Percentiles rank a stretch among this genome's conserved stretches.
Evolutionary conservation across 805 yeast species (phyloP).

Genomic region (Suhomyces canberraensis): DNA sequence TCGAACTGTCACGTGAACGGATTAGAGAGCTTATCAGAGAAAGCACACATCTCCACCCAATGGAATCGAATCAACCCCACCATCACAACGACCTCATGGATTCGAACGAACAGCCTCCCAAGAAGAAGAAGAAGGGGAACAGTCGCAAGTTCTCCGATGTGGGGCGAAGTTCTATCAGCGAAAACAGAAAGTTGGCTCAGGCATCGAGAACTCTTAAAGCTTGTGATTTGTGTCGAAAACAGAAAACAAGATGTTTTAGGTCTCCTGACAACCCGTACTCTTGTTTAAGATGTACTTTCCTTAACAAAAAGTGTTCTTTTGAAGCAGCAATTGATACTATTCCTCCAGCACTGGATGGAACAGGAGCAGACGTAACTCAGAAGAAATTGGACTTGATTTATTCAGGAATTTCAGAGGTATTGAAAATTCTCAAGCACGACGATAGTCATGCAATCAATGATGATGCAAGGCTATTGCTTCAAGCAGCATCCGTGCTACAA

Average conservation of each 20-base stretch:
- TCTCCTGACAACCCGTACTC: constrained; percentile 42
- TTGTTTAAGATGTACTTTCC: constrained; percentile 58
- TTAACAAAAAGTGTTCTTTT: constrained; percentile 53
- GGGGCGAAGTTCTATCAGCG: not conserved
- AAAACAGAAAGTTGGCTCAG: constrained; percentile 12
- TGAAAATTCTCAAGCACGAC: constrained; percentile 20
- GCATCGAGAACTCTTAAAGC: constrained; percentile 49
- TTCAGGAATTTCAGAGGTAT: constrained; percentile 33
- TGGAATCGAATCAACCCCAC: too few relatives aligned
- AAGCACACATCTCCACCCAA: too few relatives aligned
- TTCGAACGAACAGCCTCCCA: not conserved
- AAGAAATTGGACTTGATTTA: constrained; percentile 31
- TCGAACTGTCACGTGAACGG: too few relatives aligned
- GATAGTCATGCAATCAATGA: constrained; percentile 7
- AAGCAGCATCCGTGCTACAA: constrained; percentile 20
- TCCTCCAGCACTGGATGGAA: not conserved
- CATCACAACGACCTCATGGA: too few relatives aligned
- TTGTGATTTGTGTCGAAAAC: constrained; percentile 52
- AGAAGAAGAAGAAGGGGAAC: constrained; percentile 1
- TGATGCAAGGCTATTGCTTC: constrained; percentile 25
- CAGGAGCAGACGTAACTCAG: constrained; percentile 6
- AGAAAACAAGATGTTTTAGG: constrained; percentile 62
- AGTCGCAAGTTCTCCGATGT: not conserved
- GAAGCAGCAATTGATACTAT: constrained; percentile 9
- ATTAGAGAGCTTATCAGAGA: too few relatives aligned